Conservation (phyloP, 1,284 basidiomycete species). For the Apiotrichum laibachii region DNA sequence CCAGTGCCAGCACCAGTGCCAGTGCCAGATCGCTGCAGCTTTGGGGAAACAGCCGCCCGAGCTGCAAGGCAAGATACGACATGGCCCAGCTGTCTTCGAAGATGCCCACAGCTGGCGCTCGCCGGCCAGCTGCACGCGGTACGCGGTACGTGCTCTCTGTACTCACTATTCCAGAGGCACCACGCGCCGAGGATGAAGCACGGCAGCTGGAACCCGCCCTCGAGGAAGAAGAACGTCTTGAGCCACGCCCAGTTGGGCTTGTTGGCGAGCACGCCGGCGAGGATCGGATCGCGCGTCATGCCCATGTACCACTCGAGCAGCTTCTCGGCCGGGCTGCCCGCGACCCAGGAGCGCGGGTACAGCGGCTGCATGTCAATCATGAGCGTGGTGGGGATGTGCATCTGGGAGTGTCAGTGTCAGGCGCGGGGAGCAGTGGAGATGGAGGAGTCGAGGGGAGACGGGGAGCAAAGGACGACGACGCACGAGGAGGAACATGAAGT, state of each 20-base stretch:
- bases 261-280: conserved; percentile 30
- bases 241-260: conserved; percentile 40
- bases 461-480: conserved; percentile 5
- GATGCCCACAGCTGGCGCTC: no score
- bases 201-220: conserved; percentile 68
- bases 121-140: neutral
- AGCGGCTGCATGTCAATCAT: conserved; percentile 42
- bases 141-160: neutral
- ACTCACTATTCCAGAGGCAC: conserved; percentile 64
- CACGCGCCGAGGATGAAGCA: conserved; percentile 67
- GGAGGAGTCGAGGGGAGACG: neutral
- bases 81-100: no score
- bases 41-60: no score
- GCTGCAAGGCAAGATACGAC: no score
- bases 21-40: no score
- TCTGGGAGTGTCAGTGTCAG: conserved; percentile 3
- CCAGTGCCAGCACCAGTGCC: neutral
- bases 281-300: conserved; percentile 43
- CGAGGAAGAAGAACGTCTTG: conserved; percentile 36
- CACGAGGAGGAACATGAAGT: conserved; percentile 42
- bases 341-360: conserved; percentile 35
- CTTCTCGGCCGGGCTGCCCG: conserved; percentile 25
- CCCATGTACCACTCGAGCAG: conserved; percentile 38
- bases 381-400: conserved; percentile 23
- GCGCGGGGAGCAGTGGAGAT: neutral